These are phyloP conservation scores for Solanum arcanum DNA, from an alignment of 257 asterid genomes.

Conservation along the genomic window DNA sequence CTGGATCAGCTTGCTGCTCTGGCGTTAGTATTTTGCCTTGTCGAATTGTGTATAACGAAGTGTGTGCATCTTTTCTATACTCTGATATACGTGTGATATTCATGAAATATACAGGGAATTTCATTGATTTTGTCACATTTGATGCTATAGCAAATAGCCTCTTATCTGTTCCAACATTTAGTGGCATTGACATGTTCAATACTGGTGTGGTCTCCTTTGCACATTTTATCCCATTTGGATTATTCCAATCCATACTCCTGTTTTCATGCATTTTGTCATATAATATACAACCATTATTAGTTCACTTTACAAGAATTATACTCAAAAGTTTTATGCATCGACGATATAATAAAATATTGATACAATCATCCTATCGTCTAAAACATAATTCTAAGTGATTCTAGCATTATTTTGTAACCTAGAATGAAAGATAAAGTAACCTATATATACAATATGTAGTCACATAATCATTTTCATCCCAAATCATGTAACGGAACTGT, in stretches of 20 bases:
- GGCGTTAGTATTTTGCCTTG: slow-evolving; percentile 50
- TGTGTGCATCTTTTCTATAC: slow-evolving; percentile 71
- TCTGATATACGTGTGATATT: slow-evolving; percentile 57
- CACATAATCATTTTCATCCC: no score
- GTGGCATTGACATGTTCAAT: slow-evolving; percentile 47
- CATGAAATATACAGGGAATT: slow-evolving; percentile 31
- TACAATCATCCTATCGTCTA: neutral
- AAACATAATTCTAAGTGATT: neutral
- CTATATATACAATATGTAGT: neutral
- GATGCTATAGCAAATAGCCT: slow-evolving; percentile 31
- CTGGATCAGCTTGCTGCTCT: slow-evolving; percentile 54
- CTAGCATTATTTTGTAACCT: neutral
- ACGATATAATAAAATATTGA: neutral
- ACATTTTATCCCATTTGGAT: slow-evolving; percentile 66
- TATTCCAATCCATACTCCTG: slow-evolving; percentile 77
- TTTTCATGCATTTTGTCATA: neutral
- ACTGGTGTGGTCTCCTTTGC: slow-evolving; percentile 54
- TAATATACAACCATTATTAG: neutral
- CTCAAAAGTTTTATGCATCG: neutral
- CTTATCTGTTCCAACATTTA: slow-evolving; percentile 53
- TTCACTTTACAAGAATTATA: neutral
- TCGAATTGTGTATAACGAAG: slow-evolving; percentile 56
- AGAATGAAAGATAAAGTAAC: neutral
- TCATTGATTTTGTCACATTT: slow-evolving; percentile 45
- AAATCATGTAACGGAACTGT: no score